Percentiles rank a stretch among this genome's conserved stretches.
These are phyloP conservation scores for Phytopythium kandeliae DNA, from an alignment of 352 stramenopile species.

Conservation along the genomic window DNA sequence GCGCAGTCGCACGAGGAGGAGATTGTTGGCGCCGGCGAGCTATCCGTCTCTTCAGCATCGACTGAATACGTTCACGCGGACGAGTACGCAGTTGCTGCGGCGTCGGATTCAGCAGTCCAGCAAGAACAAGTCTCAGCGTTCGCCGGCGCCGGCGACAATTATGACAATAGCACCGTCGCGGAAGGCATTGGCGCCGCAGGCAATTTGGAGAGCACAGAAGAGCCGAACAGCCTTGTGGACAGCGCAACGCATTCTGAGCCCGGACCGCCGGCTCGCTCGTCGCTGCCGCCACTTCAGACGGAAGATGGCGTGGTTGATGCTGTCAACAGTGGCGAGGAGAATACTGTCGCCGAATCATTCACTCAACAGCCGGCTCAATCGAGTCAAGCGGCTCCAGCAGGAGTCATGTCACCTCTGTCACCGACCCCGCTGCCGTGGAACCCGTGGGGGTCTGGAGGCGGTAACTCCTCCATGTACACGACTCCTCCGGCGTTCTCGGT, in stretches of 20 bases:
- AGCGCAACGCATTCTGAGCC: neutral
- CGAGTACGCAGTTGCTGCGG: neutral
- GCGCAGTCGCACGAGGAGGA: neutral
- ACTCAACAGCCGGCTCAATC: neutral
- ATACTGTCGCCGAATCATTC: neutral
- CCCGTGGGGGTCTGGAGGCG: slow-evolving; percentile 2
- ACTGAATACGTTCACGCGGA: neutral
- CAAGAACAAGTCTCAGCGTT: neutral
- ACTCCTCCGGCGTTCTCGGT: slow-evolving; percentile 6
- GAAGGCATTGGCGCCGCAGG: neutral
- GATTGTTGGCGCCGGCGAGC: neutral
- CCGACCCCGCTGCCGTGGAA: slow-evolving; percentile 8
- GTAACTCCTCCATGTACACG: neutral
- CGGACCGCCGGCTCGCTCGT: neutral
- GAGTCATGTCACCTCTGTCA: slow-evolving; percentile 5
- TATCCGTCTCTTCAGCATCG: neutral
- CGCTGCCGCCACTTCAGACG: slow-evolving; percentile 3
- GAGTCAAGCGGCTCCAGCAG: neutral
- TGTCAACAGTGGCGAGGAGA: neutral
- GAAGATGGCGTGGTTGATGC: neutral
- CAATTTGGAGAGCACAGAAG: neutral
- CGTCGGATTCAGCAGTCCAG: neutral
- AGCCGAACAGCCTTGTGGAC: neutral
- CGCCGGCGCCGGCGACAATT: neutral
- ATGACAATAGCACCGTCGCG: neutral